A percentile compares a stretch with the other conserved stretches of the same genome.
Conservation (phyloP, 768 basidiomycete species). For the Leccinum fibrillosum region DNA sequence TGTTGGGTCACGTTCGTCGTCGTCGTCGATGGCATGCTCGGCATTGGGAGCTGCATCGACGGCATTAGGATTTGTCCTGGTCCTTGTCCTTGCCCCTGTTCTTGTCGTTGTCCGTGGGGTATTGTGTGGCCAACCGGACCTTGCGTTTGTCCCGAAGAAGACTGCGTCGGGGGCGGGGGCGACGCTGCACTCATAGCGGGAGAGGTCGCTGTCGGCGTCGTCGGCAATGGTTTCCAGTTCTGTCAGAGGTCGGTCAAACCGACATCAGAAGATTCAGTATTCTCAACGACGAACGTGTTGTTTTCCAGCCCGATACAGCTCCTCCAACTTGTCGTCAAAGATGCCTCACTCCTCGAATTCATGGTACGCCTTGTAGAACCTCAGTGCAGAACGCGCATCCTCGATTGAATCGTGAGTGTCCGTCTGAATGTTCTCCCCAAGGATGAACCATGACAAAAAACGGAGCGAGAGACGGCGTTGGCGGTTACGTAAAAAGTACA, state of each 20-base stretch:
- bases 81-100: background rate
- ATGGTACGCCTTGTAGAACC: slow-evolving; percentile 79
- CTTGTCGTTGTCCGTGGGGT: background rate
- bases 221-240: slow-evolving; percentile 57
- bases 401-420: slow-evolving; percentile 99
- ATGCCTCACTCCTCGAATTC: slow-evolving; percentile 68
- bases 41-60: background rate
- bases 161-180: slow-evolving; percentile 1
- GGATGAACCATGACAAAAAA: slow-evolving; percentile 93
- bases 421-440: slow-evolving; percentile 87
- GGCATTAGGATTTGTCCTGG: background rate
- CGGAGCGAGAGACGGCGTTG: slow-evolving; percentile 88
- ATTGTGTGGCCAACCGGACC: background rate
- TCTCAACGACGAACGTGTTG: slow-evolving; percentile 54
- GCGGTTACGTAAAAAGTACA: slow-evolving; percentile 82
- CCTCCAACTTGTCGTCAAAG: slow-evolving; percentile 87
- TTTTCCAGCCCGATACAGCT: slow-evolving; percentile 74
- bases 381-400: slow-evolving; percentile 83
- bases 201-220: slow-evolving; percentile 3
- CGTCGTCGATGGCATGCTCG: background rate
- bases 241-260: slow-evolving; percentile 15
- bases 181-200: background rate
- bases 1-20: slow-evolving; percentile 19
- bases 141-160: background rate
- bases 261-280: background rate